Base-by-base conservation (phyloP, 305 asterid genomes). In the Striga hermonthica region DNA sequence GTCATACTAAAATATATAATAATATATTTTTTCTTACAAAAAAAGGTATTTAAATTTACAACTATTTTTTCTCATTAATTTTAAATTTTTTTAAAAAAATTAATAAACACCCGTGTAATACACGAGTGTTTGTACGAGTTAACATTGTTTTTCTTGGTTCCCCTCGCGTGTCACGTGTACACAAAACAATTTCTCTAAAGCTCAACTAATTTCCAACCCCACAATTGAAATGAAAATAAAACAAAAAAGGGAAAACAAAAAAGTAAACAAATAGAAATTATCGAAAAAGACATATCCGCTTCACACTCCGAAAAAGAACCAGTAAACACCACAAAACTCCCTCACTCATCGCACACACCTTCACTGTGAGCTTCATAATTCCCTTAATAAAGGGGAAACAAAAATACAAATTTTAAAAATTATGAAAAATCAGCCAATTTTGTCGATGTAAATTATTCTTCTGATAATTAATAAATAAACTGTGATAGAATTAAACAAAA, bases 231-330 rank as follows among this genome's bases (percentile, higher is more conserved):
- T 6, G 9, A 13, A 12, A 55, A 45, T 0, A 11, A 38, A 28
- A 53, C n/a, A 8, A 41, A 1, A 13, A 60, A 37, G 22, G 67
- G 0, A 8, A 10, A 28, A 53, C 47, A 47, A 13, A 34, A 35
- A 44, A 0, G 10, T 43, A 36, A 44, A 35, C 14, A 14, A 5
- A 7, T 52, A 15, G 22, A 67, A 34, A 44, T 47, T 38, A 72
- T 65, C 41, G 59, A 74, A 60, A 10, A 12, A 16, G 62, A 47
- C 65, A 79, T n/a, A n/a, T 61, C 77, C 79, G 85, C 61, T 72
- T 78, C 81, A 72, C 35, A 31, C 76, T 72, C 80, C 64, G 67
- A 65, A 69, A 68, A 69, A 68, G 72, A 63, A 66, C 76, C 72
- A 57, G 60, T 55, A 16, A 74, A 63, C 62, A 13, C 75, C 38